A percentile compares a stretch with the other conserved stretches of the same genome.
phyloP scores from a whole-genome alignment of 257 asterid species.

The Parsonsia alboflavescens region DNA sequence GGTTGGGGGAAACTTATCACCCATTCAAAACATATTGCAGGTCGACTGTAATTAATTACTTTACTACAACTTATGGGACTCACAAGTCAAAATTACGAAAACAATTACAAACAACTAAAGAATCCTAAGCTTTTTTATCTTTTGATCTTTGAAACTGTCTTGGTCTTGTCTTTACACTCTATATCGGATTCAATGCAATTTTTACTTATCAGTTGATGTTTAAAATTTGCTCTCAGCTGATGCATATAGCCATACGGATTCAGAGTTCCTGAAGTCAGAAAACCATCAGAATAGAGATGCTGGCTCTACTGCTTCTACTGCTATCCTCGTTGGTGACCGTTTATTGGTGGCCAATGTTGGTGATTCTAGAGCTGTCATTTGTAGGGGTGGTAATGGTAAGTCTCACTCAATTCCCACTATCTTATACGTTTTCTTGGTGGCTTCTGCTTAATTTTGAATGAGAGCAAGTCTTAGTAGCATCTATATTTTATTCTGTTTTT shows the following conservation, averaged over 20 bases:
- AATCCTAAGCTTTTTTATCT: not conserved
- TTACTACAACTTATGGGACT: not conserved
- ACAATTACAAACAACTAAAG: not conserved
- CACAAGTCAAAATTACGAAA: not conserved
- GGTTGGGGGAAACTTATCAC: not conserved
- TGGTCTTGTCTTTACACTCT: not conserved
- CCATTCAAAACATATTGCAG: not conserved
- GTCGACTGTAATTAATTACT: not conserved
- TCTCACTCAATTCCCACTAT: conserved; percentile 3
- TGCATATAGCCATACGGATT: conserved; percentile 82
- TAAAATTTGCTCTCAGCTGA: conserved; percentile 55
- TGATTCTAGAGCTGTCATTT: conserved; percentile 90
- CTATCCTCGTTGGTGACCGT: conserved; percentile 93
- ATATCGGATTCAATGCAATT: not conserved
- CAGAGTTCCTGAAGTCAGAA: conserved; percentile 90
- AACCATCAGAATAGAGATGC: conserved; percentile 83
- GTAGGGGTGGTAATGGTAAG: conserved; percentile 86
- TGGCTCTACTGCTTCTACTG: conserved; percentile 99
- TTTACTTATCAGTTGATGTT: not conserved
- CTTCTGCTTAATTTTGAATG: not conserved
- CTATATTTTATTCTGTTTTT: not conserved
- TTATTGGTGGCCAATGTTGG: conserved; percentile 92
- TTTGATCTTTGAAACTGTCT: not conserved
- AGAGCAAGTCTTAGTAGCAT: not conserved
- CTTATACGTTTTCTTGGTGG: not conserved